These are phyloP conservation scores for Jatropha curcas DNA, from an alignment of 345 rosid genomes.

Conservation along the genomic window DNA sequence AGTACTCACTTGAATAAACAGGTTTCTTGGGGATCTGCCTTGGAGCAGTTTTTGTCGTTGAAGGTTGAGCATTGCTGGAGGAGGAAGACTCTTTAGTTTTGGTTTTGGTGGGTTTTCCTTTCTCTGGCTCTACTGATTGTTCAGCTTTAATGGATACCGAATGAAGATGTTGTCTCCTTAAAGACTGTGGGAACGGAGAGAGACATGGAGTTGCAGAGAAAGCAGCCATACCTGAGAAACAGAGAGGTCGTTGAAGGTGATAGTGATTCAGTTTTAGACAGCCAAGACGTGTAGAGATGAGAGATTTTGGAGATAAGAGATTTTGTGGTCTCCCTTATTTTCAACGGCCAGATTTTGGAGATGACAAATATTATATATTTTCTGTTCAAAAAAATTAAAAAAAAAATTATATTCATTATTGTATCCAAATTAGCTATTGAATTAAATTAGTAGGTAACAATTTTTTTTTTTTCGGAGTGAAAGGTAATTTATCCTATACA, in stretches of 20 bases:
- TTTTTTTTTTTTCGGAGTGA: no score
- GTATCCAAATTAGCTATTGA: no score
- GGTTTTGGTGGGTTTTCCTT: slow-evolving; percentile 39
- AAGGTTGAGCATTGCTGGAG: slow-evolving; percentile 38
- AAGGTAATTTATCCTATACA: no score
- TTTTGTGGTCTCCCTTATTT: no score
- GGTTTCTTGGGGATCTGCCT: slow-evolving; percentile 64
- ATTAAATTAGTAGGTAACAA: no score
- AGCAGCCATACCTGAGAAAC: slow-evolving; percentile 48
- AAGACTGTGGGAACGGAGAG: slow-evolving; percentile 30
- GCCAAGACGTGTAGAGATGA: not conserved
- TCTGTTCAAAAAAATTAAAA: no score
- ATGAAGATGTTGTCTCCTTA: slow-evolving; percentile 26
- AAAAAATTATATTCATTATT: no score
- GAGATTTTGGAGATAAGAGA: no score
- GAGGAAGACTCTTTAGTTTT: slow-evolving; percentile 31
- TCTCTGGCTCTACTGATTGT: slow-evolving; percentile 55
- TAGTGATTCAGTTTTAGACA: not conserved
- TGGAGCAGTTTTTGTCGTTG: slow-evolving; percentile 35
- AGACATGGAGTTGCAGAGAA: slow-evolving; percentile 43
- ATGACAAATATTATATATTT: no score
- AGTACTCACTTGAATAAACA: slow-evolving; percentile 74
- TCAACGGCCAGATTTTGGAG: no score
- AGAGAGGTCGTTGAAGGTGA: not conserved
- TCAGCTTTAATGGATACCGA: slow-evolving; percentile 27